These are phyloP conservation scores for Nicotiana obtusifolia DNA, from an alignment of 257 asterid species.

Conservation along the genomic window DNA sequence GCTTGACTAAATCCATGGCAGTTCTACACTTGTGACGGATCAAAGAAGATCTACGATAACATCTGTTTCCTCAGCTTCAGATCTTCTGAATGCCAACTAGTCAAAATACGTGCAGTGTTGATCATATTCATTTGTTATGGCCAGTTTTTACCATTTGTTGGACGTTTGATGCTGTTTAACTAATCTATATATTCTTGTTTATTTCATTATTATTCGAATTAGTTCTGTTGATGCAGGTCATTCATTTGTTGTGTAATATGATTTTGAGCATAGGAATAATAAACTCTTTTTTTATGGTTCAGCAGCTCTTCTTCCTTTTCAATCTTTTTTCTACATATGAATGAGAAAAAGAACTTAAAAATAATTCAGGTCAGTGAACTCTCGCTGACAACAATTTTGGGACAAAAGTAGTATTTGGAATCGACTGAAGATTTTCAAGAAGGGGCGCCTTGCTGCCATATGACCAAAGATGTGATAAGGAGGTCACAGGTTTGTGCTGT, in stretches of 20 bases:
- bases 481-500: no score
- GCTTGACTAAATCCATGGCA: slow-evolving; percentile 83
- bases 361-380: no score
- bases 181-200: neutral
- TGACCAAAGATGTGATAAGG: no score
- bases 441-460: no score
- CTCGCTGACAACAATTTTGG: neutral
- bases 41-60: neutral
- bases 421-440: no score
- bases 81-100: neutral
- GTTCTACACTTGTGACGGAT: slow-evolving; percentile 51
- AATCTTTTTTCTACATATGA: neutral
- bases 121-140: slow-evolving; percentile 1
- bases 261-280: neutral
- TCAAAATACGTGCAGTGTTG: slow-evolving; percentile 10
- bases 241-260: slow-evolving; percentile 1
- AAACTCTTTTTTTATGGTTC: neutral
- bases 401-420: no score
- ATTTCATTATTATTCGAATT: neutral
- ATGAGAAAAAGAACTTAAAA: neutral
- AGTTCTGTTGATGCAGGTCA: slow-evolving; percentile 1
- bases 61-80: no score
- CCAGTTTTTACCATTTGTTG: neutral
- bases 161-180: neutral
- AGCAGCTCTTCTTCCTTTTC: neutral